These are phyloP conservation scores for Schoenoplectus tabernaemontani DNA, from an alignment of 202 grass and related monocot species.

Conservation along the genomic window DNA sequence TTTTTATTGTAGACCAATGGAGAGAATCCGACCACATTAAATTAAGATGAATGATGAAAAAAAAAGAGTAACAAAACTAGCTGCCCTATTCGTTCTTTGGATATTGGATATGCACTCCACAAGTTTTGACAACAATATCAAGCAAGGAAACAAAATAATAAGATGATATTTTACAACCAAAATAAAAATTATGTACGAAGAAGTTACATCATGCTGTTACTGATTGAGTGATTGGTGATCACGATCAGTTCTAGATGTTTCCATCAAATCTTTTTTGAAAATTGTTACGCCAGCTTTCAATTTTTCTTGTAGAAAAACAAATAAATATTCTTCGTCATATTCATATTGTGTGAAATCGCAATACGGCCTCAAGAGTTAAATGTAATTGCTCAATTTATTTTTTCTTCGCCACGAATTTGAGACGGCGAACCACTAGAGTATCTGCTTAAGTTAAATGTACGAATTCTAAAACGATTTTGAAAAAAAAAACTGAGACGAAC, in stretches of 20 bases:
- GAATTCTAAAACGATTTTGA: not conserved
- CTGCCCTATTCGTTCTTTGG: not conserved
- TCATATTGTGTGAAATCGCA: not conserved
- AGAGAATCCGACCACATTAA: not conserved
- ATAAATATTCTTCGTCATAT: not conserved
- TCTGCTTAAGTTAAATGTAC: not conserved
- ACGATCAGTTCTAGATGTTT: conserved; percentile 12
- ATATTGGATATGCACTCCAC: not conserved
- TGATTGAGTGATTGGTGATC: conserved; percentile 5
- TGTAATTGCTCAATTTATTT: not conserved
- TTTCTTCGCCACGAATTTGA: no score
- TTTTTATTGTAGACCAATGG: no score
- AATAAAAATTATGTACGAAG: not conserved
- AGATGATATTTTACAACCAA: not conserved
- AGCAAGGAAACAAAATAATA: not conserved
- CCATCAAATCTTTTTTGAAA: not conserved
- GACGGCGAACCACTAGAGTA: not conserved
- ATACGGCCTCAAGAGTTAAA: not conserved
- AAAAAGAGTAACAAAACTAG: not conserved
- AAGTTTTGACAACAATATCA: not conserved
- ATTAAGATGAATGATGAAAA: not conserved
- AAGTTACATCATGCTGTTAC: not conserved
- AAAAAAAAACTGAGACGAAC: not conserved
- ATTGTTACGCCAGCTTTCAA: not conserved
- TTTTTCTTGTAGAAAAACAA: not conserved